Evolutionary conservation across 2,329 filamentous ascomycete species (phyloP).

Genomic region (Fusarium nurragi): DNA sequence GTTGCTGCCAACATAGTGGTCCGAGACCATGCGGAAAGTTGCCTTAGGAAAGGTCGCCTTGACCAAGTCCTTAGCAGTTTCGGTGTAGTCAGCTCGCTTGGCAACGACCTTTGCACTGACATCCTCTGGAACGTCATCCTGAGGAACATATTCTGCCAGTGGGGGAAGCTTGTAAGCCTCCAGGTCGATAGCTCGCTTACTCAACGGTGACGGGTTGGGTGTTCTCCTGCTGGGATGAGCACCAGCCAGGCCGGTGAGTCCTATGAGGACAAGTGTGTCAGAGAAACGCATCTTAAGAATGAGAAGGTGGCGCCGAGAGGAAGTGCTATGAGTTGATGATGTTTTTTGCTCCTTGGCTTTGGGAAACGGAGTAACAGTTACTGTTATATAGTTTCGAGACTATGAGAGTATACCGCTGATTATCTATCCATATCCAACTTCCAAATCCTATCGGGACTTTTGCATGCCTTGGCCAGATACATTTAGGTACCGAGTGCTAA

Average conservation of each 20-base stretch:
- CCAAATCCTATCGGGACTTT: constrained; percentile 21
- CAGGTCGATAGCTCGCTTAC: constrained; percentile 48
- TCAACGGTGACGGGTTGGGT: constrained; percentile 37
- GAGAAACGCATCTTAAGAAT: constrained; percentile 44
- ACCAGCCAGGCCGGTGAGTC: constrained; percentile 48
- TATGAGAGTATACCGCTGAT: neutral
- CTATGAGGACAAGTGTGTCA: constrained; percentile 45
- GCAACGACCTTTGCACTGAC: constrained; percentile 33
- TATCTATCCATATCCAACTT: neutral
- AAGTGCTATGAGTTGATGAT: neutral
- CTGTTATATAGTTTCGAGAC: constrained; percentile 1
- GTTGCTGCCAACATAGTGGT: constrained; percentile 64
- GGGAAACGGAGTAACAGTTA: neutral
- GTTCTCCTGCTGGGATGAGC: constrained; percentile 47
- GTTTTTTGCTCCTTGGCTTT: neutral
- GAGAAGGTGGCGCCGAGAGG: neutral
- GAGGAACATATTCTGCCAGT: constrained; percentile 44
- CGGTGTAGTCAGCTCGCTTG: constrained; percentile 52
- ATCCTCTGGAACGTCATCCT: constrained; percentile 32
- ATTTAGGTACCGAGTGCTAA: neutral
- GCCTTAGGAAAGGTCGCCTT: constrained; percentile 50
- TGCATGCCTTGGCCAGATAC: constrained; percentile 15
- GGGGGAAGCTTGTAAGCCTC: constrained; percentile 47
- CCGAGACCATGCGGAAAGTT: constrained; percentile 61
- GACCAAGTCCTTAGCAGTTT: constrained; percentile 56